Base-by-base conservation (phyloP, 495 filamentous ascomycete genomes). In the Aspergillus funiculosus region DNA sequence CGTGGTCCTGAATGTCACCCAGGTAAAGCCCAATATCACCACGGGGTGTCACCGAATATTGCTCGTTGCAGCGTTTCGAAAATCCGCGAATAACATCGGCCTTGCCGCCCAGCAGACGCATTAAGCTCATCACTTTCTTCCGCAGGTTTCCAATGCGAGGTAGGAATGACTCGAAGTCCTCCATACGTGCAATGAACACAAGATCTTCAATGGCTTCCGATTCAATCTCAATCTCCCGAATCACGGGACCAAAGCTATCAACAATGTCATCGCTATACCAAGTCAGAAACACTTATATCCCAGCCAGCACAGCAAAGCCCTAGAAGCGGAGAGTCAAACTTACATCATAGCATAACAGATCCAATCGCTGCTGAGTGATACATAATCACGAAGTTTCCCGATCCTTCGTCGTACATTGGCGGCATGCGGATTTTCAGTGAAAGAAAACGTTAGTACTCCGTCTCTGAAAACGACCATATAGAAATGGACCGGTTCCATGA, bases 271-370 rank as follows among this genome's bases (percentile, higher is more conserved):
- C 92, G 60, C 83, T 87, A 51, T 20, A 11, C 13, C 17, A 52
- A 54, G 48, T 53, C 43, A 54, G 22, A 24, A 43, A 29, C 20
- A 34, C 6, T 13, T 21, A 47, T 13, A 7, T 8, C 14, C 2
- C 13, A 34, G 2, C 30, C 30, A 34, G 9, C 13, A 34, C 11
- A n/a, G n/a, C n/a, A 34, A 34, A 8, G 39, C 10, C 0, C 2
- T 10, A 4, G n/a, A 43, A 5, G 4, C 14, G 11, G 28, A 9
- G 14, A 10, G 28, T 11, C 18, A 8, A 35, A 70, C 83, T 78
- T 72, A 89, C 85, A 98, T 98, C 68, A 98, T 79, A 24, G 92
- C 92, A 58, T 98, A 98, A 68, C 94, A 98, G 49, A 98, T 91
- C 92, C 92, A 98, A 63, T 98, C 92, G 51, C 87, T 88, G 46